phyloP scores from a whole-genome alignment of 345 rosid species.

The Camelina neglecta region DNA sequence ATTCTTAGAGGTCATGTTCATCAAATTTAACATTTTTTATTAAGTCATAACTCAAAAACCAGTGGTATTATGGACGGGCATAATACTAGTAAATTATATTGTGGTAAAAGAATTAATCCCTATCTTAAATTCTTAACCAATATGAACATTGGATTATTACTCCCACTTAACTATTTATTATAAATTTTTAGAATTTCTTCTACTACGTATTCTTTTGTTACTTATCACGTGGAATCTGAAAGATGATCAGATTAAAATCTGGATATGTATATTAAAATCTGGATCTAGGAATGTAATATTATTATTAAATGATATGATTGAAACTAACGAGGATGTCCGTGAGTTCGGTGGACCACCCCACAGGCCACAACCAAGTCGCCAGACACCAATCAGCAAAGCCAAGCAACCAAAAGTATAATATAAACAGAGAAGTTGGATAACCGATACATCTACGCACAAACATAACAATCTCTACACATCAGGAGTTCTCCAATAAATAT shows the following conservation, averaged over 20 bases:
- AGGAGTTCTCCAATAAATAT: neutral
- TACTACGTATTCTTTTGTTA: no score
- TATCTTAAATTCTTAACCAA: no score
- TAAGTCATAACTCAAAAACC: no score
- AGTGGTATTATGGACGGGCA: no score
- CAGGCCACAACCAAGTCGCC: constrained; percentile 2
- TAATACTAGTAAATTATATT: no score
- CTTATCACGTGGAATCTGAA: constrained; percentile 2
- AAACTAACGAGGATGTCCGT: constrained; percentile 30
- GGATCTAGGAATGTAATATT: constrained; percentile 10
- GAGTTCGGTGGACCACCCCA: constrained; percentile 40
- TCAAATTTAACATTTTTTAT: no score
- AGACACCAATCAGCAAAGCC: constrained; percentile 32
- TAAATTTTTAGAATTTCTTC: no score
- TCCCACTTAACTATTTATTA: no score
- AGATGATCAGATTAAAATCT: constrained; percentile 6
- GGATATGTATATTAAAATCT: constrained; percentile 14
- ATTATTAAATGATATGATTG: neutral
- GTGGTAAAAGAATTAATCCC: no score
- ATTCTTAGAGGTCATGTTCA: no score
- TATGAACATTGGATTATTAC: no score
- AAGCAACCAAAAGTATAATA: constrained; percentile 11
- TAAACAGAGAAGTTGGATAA: neutral
- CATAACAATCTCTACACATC: neutral
- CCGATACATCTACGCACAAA: constrained; percentile 10